A percentile compares a stretch with the other conserved stretches of the same genome.
phyloP scores from a whole-genome alignment of 2,329 filamentous ascomycete genomes.

The Macrophomina phaseolina region DNA sequence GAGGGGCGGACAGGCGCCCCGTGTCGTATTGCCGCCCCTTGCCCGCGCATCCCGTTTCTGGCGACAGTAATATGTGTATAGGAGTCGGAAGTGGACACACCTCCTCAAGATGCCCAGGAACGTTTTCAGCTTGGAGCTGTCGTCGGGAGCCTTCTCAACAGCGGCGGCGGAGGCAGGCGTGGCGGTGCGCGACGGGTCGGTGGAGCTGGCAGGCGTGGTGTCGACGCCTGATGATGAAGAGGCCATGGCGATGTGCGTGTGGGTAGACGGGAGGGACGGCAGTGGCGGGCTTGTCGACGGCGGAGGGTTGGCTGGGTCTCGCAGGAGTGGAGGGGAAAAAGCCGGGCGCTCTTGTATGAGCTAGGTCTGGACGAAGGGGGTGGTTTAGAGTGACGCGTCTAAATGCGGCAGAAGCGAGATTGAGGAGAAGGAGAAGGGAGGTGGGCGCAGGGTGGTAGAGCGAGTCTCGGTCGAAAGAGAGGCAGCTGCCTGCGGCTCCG shows the following conservation, averaged over 20 bases:
- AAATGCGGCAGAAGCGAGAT: constrained; percentile 24
- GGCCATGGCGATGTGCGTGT: constrained; percentile 29
- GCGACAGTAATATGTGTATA: constrained; percentile 27
- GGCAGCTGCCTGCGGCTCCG: constrained; percentile 11
- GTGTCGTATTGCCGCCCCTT: not conserved
- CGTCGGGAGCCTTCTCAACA: constrained; percentile 68
- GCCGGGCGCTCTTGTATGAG: constrained; percentile 1
- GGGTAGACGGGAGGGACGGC: not conserved
- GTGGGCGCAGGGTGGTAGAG: not conserved
- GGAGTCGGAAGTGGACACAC: constrained; percentile 58
- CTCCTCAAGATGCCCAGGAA: constrained; percentile 87
- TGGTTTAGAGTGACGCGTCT: constrained; percentile 20
- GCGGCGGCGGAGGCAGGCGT: constrained; percentile 41
- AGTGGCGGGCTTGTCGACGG: constrained; percentile 4
- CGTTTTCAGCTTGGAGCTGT: constrained; percentile 86
- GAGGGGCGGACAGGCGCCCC: constrained; percentile 4
- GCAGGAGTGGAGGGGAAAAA: constrained; percentile 16
- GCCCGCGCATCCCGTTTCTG: not conserved
- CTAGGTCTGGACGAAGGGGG: constrained; percentile 23
- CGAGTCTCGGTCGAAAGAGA: not conserved
- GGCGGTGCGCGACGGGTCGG: constrained; percentile 43
- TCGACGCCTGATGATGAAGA: constrained; percentile 33
- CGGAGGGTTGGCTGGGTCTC: not conserved
- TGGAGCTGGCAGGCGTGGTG: constrained; percentile 39
- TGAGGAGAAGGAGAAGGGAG: constrained; percentile 19